phyloP scores from a whole-genome alignment of 352 stramenopile genomes.

The Halophytophthora batemanensis region DNA sequence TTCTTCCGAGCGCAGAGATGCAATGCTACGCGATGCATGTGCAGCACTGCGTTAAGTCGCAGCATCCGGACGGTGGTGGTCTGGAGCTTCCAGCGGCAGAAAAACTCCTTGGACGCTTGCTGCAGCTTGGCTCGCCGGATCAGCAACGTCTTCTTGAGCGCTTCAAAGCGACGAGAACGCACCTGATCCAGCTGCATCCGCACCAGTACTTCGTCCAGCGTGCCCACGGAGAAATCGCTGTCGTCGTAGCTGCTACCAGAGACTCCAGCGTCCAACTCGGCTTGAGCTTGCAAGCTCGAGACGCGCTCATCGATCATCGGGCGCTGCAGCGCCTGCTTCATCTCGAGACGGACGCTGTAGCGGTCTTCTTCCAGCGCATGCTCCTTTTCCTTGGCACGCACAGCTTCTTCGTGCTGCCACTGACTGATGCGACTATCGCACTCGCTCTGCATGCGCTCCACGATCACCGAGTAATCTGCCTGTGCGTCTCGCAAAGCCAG shows the following conservation, averaged over 20 bases:
- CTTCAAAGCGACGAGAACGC: constrained; percentile 57
- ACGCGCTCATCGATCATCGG: constrained; percentile 65
- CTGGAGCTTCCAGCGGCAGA: constrained; percentile 44
- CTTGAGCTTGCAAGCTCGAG: constrained; percentile 41
- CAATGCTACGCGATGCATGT: constrained; percentile 38
- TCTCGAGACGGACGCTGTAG: constrained; percentile 63
- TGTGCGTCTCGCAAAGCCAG: constrained; percentile 43
- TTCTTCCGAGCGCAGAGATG: constrained; percentile 34
- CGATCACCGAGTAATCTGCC: constrained; percentile 37
- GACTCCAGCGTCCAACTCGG: constrained; percentile 5
- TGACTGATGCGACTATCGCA: constrained; percentile 46
- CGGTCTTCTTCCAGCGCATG: constrained; percentile 57
- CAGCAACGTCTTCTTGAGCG: constrained; percentile 54
- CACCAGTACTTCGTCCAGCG: constrained; percentile 61
- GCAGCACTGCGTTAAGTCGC: constrained; percentile 32
- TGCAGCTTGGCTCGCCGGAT: constrained; percentile 47
- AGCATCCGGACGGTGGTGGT: constrained; percentile 22
- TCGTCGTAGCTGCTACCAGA: constrained; percentile 6
- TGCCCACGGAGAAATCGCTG: constrained; percentile 44
- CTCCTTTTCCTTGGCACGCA: constrained; percentile 53
- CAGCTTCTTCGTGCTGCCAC: constrained; percentile 50
- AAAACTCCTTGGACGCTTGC: constrained; percentile 24
- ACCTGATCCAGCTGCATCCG: constrained; percentile 62
- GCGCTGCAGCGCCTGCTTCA: constrained; percentile 53
- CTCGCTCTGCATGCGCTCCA: constrained; percentile 51